Evolutionary conservation across 306 rosid genomes (phyloP), one percentile per base, ranked within the genome.

Genomic region (Rubus parviflorus): DNA sequence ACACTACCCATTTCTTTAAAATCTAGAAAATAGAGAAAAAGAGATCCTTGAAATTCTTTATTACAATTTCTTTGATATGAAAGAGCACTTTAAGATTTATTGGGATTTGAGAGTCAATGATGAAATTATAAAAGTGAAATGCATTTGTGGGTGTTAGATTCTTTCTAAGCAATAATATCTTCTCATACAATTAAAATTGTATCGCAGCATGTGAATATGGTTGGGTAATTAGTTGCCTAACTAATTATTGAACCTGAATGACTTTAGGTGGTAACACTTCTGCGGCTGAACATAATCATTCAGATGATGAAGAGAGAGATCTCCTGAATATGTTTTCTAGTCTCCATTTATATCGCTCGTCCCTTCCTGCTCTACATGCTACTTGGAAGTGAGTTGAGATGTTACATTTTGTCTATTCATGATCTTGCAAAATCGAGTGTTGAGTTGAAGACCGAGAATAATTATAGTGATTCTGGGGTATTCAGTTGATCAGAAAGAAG

Each of bases 301-400:
- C 81, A 43, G 58, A 66, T 81, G 57, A 13, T 75, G 83, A 77
- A 79, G 84, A 77, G 70, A 69, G 75, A 47, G 73, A 72, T 6
- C 74, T 63, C 53, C 46, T 8, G 74, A 80, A 53, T 82, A n/a
- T 70, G 72, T 76, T 41, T 68, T 72, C 78, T 46, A 54, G 71
- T 74, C 11, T 85, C 16, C 47, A 69, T 60, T 46, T 57, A 37
- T 56, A 83, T 58, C 40, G 0, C 48, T 43, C 68, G 40, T 73
- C 15, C 79, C 72, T 85, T 20, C 97, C 97, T 60, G 81, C 90
- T 52, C 76, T 53, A 45, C 37, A 48, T 49, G 68, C 74, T 45
- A 43, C 88, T 66, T 94, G 97, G 97, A 85, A 77, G 97, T 92
- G 85, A 56, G 94, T 30, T 58, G 40, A 62, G 48, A 52, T 72